Base-by-base conservation (phyloP, 108 stramenopile genomes). In the Craspedostauros australis region DNA sequence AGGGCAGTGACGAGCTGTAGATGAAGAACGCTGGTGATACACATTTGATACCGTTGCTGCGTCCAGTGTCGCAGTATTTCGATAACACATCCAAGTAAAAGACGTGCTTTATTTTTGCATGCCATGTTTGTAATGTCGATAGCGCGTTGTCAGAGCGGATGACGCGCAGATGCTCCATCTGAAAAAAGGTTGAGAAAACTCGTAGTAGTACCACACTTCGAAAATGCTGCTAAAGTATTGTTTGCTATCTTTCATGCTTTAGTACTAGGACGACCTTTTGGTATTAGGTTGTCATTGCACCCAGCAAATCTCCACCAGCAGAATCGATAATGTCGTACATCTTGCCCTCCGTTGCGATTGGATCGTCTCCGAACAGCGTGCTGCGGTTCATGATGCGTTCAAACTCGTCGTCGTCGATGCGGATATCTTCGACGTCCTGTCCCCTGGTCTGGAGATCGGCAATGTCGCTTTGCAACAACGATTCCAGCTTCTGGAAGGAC, bases 301-400 rank as follows among this genome's bases (percentile, higher is more conserved):
- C 72, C 20, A 81, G 50, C 52, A 73, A 46, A 57, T 91, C 89
- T 5, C 85, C 85, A 47, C 74, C 74, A 15, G 61, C 64, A 7
- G 79, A 68, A 21, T 89, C 86, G 45, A 95, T 77, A 34, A 90
- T 63, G 60, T 90, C 86, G 66, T 95, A 91, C 94, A 95, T 91
- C 57, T 84, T 86, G 15, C 94, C 90, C 55, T 95, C 88, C 11
- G 62, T 68, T 20, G 89, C 77, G 51, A 88, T 72, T 25, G 82
- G 86, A 27, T 54, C 68, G 20, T 62, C 62, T 4, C 77, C 84
- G 58, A 96, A 96, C 30, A 96, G 64, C 16, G 46, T 45, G 57
- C 81, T 62, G 34, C 95, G 71, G 57, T 96, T 74, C 87, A 96
- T 82, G 34, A 96, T 92, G 21, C 51, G 15, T 16, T 86, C 88